Base-by-base conservation (phyloP, 1,284 basidiomycete species). In the Fistulinella cinereoalba region DNA sequence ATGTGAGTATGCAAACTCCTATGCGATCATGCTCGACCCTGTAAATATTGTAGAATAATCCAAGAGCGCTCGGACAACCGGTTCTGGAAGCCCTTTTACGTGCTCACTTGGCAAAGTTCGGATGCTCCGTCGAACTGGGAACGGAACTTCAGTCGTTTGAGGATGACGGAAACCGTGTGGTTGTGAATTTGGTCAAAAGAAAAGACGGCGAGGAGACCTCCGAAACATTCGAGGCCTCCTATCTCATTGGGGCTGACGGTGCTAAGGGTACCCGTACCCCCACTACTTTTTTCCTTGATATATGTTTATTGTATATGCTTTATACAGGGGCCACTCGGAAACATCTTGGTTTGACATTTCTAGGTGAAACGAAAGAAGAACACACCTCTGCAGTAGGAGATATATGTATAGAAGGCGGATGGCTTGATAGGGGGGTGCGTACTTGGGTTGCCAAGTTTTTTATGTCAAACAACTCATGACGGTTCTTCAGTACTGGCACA, bases 281-380 rank as follows among this genome's bases (percentile, higher is more conserved):
- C 36, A 7, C 25, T n/a, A n/a, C n/a, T n/a, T 11, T 16, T 15
- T 9, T 9, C 12, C 11, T 32, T 18, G 9, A 7, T 6, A 37
- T 13, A 23, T n/a, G n/a, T n/a, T n/a, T n/a, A n/a, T n/a, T 22
- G 1, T 11, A 18, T 16, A 3, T 24, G 2, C 29, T 27, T 41
- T 18, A 12, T 29, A 8, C 15, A 60, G 54, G 66, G 3, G 32
- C 45, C 16, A 66, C 73, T 16, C 65, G 75, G 40, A 77, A 78
- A 47, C 59, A 65, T 25, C 64, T 76, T 7, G 71, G 71, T 0
- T 50, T 79, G 21, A 50, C 64, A 0, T 79, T 79, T 46, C 45
- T 73, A 1, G 78, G 78, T 0, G 73, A 80, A 47, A 71, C 69
- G 0, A 59, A 57, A 27, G 57, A 62, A 8, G 54, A n/a, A n/a